A percentile compares a stretch with the other conserved stretches of the same genome.
Evolutionary conservation across 2,329 filamentous ascomycete genomes (phyloP).

Genomic region (Fusarium luffae): DNA sequence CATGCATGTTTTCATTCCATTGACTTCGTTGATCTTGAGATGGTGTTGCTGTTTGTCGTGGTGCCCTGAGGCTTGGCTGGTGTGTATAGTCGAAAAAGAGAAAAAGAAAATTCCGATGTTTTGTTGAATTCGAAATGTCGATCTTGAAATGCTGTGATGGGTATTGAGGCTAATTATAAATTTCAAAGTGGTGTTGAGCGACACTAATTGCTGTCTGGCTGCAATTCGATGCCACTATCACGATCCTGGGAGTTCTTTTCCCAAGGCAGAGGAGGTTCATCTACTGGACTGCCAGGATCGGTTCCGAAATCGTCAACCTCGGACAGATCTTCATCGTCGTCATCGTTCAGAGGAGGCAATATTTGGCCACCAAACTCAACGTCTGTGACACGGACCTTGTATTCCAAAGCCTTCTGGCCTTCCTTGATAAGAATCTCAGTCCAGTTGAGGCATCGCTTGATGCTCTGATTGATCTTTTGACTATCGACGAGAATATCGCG

Average conservation of each 20-base stretch:
- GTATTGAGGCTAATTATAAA: neutral
- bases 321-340: conserved; percentile 41
- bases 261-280: conserved; percentile 48
- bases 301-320: conserved; percentile 28
- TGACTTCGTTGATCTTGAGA: conserved; percentile 32
- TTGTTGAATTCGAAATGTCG: conserved; percentile 25
- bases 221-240: conserved; percentile 65
- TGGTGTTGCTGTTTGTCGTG: conserved; percentile 28
- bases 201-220: conserved; percentile 51
- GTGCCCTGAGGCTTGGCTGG: conserved; percentile 33
- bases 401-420: conserved; percentile 86
- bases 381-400: conserved; percentile 81
- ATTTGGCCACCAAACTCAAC: conserved; percentile 85
- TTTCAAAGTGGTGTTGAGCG: neutral
- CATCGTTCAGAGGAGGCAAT: conserved; percentile 62
- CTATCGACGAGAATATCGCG: conserved; percentile 88
- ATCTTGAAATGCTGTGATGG: neutral
- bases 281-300: conserved; percentile 34
- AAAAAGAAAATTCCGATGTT: conserved; percentile 17
- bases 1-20: conserved; percentile 36
- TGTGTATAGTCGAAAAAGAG: conserved; percentile 22
- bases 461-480: conserved; percentile 94
- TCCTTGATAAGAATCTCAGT: conserved; percentile 92
- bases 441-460: conserved; percentile 89
- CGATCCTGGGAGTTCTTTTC: conserved; percentile 58